phyloP scores from a whole-genome alignment of 805 yeast genomes.

The Saturnispora saitoi region DNA sequence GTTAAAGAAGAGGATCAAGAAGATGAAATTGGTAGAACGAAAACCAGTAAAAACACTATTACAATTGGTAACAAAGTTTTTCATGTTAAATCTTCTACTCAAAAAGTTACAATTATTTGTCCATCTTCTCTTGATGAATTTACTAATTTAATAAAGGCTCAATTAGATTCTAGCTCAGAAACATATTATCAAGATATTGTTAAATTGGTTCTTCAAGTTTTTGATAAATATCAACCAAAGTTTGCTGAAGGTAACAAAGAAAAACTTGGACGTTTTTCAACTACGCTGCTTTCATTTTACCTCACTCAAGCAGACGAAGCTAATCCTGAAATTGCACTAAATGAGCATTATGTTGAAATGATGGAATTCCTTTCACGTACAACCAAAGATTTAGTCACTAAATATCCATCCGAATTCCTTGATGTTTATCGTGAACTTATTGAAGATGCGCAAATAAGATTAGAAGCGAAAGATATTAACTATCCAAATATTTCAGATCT shows the following conservation, averaged over 20 bases:
- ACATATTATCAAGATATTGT: conserved; percentile 36
- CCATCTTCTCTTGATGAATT: conserved; percentile 43
- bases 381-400: conserved; percentile 52
- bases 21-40: conserved; percentile 8
- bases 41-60: conserved; percentile 18
- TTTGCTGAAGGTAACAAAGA: conserved; percentile 77
- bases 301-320: conserved; percentile 38
- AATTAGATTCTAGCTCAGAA: conserved; percentile 12
- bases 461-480: conserved; percentile 22
- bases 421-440: conserved; percentile 53
- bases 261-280: conserved; percentile 53
- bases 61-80: conserved; percentile 29
- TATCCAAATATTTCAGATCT: conserved; percentile 47
- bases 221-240: conserved; percentile 62
- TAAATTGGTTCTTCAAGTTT: conserved; percentile 43
- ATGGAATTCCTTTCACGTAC: conserved; percentile 34
- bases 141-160: conserved; percentile 21
- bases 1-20: conserved; percentile 26
- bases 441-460: conserved; percentile 44
- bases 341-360: conserved; percentile 24
- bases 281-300: conserved; percentile 55
- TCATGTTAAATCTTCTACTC: conserved; percentile 14
- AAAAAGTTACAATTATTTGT: conserved; percentile 28
- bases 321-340: conserved; percentile 16
- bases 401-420: conserved; percentile 56